Conservation (phyloP, 2,329 filamentous ascomycete genomes). For the Trichothecium roseum region DNA sequence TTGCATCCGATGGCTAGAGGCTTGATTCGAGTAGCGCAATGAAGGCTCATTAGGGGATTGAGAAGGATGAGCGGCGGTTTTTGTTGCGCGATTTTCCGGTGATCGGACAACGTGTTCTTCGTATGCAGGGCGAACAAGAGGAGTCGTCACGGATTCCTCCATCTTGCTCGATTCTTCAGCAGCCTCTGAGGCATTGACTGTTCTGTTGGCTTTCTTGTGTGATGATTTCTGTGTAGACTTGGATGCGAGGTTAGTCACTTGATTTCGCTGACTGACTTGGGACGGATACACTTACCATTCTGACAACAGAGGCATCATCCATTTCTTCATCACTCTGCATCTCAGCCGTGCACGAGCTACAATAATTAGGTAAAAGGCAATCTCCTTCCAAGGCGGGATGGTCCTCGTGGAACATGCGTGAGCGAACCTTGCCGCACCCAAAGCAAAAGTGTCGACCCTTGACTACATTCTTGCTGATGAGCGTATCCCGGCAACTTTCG, state of each 20-base stretch:
- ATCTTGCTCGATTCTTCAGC: not conserved
- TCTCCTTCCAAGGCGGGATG: conserved; percentile 13
- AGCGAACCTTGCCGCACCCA: conserved; percentile 15
- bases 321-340: conserved; percentile 12
- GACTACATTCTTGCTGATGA: conserved; percentile 11
- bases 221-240: not conserved
- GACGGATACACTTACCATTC: conserved; percentile 11
- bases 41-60: no score
- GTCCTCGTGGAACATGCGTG: conserved; percentile 12
- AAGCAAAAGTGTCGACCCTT: conserved; percentile 29
- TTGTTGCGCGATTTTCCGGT: no score
- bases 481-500: conserved; percentile 18
- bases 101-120: no score
- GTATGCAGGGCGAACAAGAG: no score
- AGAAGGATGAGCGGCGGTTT: no score
- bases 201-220: conserved; percentile 1
- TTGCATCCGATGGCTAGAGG: no score
- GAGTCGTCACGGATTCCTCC: no score
- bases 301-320: conserved; percentile 15
- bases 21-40: no score
- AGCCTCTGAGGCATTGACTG: not conserved
- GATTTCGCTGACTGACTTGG: not conserved
- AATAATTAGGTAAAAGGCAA: conserved; percentile 21
- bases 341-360: conserved; percentile 15
- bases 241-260: not conserved